Base-by-base conservation (phyloP, 2,329 filamentous ascomycete species). In the Colletotrichum godetiae region DNA sequence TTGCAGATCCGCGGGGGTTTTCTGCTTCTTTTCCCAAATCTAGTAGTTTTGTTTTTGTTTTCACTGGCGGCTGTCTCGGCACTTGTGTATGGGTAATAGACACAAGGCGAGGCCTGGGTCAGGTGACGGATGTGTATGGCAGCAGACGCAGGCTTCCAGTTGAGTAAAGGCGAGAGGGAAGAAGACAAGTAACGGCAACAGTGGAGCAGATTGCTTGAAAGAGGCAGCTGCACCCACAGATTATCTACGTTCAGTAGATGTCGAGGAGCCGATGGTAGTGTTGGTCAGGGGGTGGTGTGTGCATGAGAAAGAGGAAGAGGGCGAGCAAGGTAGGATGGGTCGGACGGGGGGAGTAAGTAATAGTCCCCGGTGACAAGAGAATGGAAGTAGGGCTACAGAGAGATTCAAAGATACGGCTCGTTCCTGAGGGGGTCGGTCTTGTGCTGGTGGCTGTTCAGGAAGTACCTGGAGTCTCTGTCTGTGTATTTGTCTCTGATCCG, bases 201-300 rank as follows among this genome's bases (percentile, higher is more conserved):
- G 57, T 11, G 65, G 37, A 33, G 29, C 22, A 56, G 35, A 61
- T 61, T 12, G n/a, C 13, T 29, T 73, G 66, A 73, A 73, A 73
- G 67, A 61, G 19, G 49, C 53, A 52, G 60, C 56, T 66, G 61
- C 35, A 58, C 29, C 53, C n/a, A 29, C 49, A 60, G 67, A 62
- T 65, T 71, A 73, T 71, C 71, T 73, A 60, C 71, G 66, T 71
- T 73, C 67, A 70, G 60, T 52, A 65, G 46, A 61, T 70, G 46
- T 33, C 29, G 56, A 61, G 61, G 22, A 37, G 49, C 55, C 53
- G 31, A 29, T 22, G 52, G 24, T 29, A 24, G 33, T 37, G 42
- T 37, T 70, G 33, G 29, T 42, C 57, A 27, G 29, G 56, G 55
- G 67, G 56, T 57, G 60, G 67, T 42, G 67, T 70, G 56, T 71